phyloP scores from a whole-genome alignment of 169 alveolate species.

The Plasmodium chabaudi region DNA sequence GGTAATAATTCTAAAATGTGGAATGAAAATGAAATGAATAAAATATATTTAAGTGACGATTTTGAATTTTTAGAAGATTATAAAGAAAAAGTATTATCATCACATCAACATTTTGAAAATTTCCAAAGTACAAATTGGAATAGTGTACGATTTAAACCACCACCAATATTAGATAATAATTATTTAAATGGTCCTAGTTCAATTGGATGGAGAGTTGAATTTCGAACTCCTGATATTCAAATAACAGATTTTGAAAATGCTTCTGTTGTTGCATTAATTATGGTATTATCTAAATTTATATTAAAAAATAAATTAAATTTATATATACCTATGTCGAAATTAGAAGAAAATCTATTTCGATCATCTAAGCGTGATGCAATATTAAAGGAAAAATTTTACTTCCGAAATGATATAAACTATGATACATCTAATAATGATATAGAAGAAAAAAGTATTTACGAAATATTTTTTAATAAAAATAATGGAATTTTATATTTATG shows the following conservation, averaged over 20 bases:
- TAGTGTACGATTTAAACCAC: constrained; percentile 97
- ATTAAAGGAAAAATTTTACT: constrained; percentile 88
- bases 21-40: background rate
- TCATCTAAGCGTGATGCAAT: constrained; percentile 90
- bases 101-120: constrained; percentile 92
- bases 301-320: constrained; percentile 88
- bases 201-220: constrained; percentile 95
- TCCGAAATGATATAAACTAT: constrained; percentile 81
- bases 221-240: constrained; percentile 96
- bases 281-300: constrained; percentile 85
- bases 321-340: constrained; percentile 93
- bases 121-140: constrained; percentile 97
- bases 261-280: constrained; percentile 87
- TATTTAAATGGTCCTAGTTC: constrained; percentile 51
- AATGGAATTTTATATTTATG: constrained; percentile 83
- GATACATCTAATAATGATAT: constrained; percentile 69
- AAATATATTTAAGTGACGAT: constrained; percentile 33
- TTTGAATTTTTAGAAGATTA: constrained; percentile 66
- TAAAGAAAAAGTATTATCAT: constrained; percentile 67
- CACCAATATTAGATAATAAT: constrained; percentile 85
- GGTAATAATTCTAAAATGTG: constrained; percentile 8
- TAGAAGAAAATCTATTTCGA: constrained; percentile 93
- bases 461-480: constrained; percentile 85
- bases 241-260: constrained; percentile 95
- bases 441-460: constrained; percentile 80